Conservation (phyloP, 768 basidiomycete species). For the Suillus lakei region DNA sequence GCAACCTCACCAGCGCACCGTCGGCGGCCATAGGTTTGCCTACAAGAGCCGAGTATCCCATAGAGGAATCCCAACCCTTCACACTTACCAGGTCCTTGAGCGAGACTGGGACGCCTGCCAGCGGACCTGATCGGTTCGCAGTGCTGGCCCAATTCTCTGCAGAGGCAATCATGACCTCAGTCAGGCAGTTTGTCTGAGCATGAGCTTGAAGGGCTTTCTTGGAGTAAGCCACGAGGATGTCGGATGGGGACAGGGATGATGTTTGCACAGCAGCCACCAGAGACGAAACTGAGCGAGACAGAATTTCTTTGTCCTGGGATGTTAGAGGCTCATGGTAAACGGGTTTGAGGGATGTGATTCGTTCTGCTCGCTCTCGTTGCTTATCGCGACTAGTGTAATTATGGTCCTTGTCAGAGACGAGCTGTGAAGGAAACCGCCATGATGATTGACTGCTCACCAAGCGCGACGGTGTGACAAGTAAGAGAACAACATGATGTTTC, state of each 20-base stretch:
- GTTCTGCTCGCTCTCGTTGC: constrained; percentile 36
- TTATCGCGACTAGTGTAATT: constrained; percentile 32
- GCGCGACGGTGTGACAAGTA: constrained; percentile 41
- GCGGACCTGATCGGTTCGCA: constrained; percentile 37
- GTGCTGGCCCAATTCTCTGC: constrained; percentile 35
- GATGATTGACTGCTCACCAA: constrained; percentile 31
- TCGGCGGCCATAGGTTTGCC: constrained; percentile 50
- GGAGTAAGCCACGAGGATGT: constrained; percentile 55
- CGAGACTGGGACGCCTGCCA: constrained; percentile 72
- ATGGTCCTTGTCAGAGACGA: background rate
- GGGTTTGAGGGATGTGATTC: constrained; percentile 35
- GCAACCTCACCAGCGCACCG: constrained; percentile 53
- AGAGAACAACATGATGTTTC: constrained; percentile 37
- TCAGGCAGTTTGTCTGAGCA: constrained; percentile 65
- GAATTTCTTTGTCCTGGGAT: constrained; percentile 33
- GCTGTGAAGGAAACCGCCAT: background rate
- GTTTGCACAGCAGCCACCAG: constrained; percentile 38
- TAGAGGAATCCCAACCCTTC: constrained; percentile 57
- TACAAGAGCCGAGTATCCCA: constrained; percentile 61
- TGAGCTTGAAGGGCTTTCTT: constrained; percentile 61
- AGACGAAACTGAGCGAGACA: constrained; percentile 34
- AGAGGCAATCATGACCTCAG: constrained; percentile 63
- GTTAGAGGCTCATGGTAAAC: constrained; percentile 39
- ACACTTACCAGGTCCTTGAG: constrained; percentile 66
- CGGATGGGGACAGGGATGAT: constrained; percentile 35